Percentiles rank a stretch among this genome's conserved stretches.
phyloP scores from a whole-genome alignment of 495 filamentous ascomycete genomes.

The Xanthoparmelia taractica region DNA sequence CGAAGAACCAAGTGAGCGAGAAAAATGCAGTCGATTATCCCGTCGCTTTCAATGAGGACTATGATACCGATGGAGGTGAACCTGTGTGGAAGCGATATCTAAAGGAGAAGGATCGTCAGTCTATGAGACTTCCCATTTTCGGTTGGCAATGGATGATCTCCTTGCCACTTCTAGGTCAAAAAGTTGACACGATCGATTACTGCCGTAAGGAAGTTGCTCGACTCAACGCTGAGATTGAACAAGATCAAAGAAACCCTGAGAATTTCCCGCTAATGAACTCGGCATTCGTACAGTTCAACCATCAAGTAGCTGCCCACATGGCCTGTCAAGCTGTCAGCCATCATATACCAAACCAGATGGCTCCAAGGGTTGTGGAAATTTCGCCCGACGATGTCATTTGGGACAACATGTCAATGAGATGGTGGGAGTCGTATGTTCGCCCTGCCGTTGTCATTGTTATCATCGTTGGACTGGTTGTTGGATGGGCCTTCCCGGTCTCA shows the following conservation, averaged over 20 bases:
- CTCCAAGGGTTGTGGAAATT: conserved; percentile 85
- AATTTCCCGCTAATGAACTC: conserved; percentile 93
- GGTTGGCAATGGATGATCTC: conserved; percentile 74
- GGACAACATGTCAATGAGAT: conserved; percentile 95
- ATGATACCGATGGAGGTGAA: conserved; percentile 55
- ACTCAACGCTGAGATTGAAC: conserved; percentile 86
- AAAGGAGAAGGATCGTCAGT: conserved; percentile 72
- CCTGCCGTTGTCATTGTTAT: conserved; percentile 56
- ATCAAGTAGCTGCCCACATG: conserved; percentile 97
- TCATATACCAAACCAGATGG: conserved; percentile 90
- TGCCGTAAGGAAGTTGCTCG: conserved; percentile 82
- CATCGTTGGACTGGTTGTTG: conserved; percentile 69
- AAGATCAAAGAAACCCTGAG: conserved; percentile 80
- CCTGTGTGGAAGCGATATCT: conserved; percentile 79
- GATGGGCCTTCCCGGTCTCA: conserved; percentile 87
- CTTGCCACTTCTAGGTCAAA: conserved; percentile 73
- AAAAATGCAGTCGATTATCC: conserved; percentile 55
- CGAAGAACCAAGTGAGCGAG: conserved; percentile 29
- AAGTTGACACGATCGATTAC: conserved; percentile 91
- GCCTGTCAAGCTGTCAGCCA: conserved; percentile 89
- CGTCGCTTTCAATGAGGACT: conserved; percentile 57
- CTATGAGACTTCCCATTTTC: conserved; percentile 73
- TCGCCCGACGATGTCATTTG: conserved; percentile 90
- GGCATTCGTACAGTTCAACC: conserved; percentile 97
- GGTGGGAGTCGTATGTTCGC: conserved; percentile 86